A percentile compares a stretch with the other conserved stretches of the same genome.
Evolutionary conservation across 202 grass and related monocot species (phyloP).

Genomic region (Schoenoplectus tabernaemontani): DNA sequence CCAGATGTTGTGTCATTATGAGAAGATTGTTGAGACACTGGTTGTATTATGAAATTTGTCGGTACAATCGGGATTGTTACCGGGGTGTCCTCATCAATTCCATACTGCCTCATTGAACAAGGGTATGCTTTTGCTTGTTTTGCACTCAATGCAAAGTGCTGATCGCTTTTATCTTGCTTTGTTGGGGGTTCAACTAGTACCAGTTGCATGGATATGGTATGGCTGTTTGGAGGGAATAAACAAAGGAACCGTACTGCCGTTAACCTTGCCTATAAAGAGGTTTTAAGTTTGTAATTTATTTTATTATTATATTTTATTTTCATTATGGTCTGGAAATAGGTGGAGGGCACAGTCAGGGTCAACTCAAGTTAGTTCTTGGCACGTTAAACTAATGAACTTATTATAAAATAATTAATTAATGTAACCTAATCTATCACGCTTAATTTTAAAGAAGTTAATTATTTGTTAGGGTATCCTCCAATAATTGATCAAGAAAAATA

Average conservation of each 20-base stretch:
- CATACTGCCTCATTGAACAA: slow-evolving; percentile 40
- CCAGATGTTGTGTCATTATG: slow-evolving; percentile 3
- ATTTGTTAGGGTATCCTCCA: neutral
- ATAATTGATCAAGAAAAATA: neutral
- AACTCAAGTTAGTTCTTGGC: slow-evolving; percentile 8
- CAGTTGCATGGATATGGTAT: slow-evolving; percentile 13
- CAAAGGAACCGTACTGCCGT: neutral
- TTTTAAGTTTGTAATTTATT: neutral
- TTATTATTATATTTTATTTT: neutral
- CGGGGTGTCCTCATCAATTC: slow-evolving; percentile 49
- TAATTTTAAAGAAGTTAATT: neutral
- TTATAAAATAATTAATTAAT: neutral
- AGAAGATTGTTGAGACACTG: neutral
- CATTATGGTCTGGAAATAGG: neutral
- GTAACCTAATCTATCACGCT: neutral
- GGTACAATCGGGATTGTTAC: slow-evolving; percentile 53
- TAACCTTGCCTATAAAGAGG: slow-evolving; percentile 2
- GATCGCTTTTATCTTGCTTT: neutral
- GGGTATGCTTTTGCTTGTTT: slow-evolving; percentile 35
- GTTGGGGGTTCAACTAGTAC: neutral
- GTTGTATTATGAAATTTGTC: slow-evolving; percentile 27
- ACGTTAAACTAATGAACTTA: neutral
- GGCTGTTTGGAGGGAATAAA: neutral
- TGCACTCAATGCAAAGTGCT: neutral
- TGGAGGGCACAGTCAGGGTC: slow-evolving; percentile 1